Evolutionary conservation across 2,329 filamentous ascomycete genomes (phyloP), one percentile per base, ranked within the genome.

Genomic region (Periconia sp.): DNA sequence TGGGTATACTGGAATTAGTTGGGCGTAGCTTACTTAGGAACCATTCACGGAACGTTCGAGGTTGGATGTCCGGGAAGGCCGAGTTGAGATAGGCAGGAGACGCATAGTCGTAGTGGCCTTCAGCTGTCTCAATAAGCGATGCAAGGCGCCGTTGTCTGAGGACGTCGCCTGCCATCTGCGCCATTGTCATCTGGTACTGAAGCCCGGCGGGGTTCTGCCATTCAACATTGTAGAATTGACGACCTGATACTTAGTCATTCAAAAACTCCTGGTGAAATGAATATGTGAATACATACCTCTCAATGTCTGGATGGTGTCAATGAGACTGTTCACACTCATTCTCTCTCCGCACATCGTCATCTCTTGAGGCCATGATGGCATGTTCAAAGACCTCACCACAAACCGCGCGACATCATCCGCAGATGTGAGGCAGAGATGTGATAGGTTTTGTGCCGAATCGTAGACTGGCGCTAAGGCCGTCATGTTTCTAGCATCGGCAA

Each of bases 381-480:
- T 68, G 32, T 88, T 84, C 21, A 89, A 66, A 11, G 88, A 82
- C n/a, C 83, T 81, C 9, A 85, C 84, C 7, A 91, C 74, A 54
- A 87, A 89, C n/a, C 78, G 77, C 17, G 80, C 87, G 4, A 89
- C 80, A 57, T 92, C 88, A 50, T 82, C 75, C 12, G 84, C 80
- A 4, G 86, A 86, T 2, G 85, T 90, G 73, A 91, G 73, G 53
- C 81, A 85, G 5, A 91, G 69, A 6, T 41, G 58, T 2, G 63
- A 50, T 10, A 55, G 36, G 72, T 76, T n/a, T 80, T 77, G 46
- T 1, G 70, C 57, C 43, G 65, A 54, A 41, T 80, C 79, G n/a
- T 72, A 75, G 23, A 80, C 77, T 2, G 85, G 81, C 5, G 86
- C 80, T 50, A 84, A 79, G 2, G 85, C 85, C 13, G 73, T 64